phyloP scores from a whole-genome alignment of 352 stramenopile species.

The Phytopythium vexans region DNA sequence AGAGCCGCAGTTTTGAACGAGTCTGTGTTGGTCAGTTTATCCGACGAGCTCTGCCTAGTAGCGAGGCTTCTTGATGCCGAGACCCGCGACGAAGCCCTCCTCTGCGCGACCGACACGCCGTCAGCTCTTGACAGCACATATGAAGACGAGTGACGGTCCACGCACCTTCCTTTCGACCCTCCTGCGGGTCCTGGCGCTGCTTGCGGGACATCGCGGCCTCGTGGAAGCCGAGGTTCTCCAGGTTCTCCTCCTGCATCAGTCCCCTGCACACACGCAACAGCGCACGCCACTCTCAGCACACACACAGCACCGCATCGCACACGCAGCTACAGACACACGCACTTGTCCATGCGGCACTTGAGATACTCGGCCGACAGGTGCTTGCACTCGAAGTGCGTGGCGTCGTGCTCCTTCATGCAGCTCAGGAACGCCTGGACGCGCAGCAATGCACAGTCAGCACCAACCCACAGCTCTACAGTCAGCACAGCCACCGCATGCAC shows the following conservation, averaged over 20 bases:
- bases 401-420: conserved; percentile 79
- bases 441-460: not conserved
- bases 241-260: conserved; percentile 82
- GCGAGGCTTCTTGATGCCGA: conserved; percentile 67
- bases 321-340: conserved; percentile 12
- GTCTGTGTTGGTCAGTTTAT: too few relatives aligned
- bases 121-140: not conserved
- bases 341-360: conserved; percentile 90
- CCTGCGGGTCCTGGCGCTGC: conserved; percentile 39
- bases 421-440: conserved; percentile 59
- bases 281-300: conserved; percentile 1
- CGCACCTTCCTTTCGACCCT: conserved; percentile 73
- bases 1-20: too few relatives aligned
- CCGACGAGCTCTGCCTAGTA: conserved; percentile 29
- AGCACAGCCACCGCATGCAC: conserved; percentile 4
- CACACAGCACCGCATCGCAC: not conserved
- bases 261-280: conserved; percentile 30
- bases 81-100: conserved; percentile 80
- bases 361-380: conserved; percentile 84
- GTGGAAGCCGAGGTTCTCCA: conserved; percentile 82
- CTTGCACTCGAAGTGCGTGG: conserved; percentile 90
- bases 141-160: not conserved
- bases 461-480: not conserved
- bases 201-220: conserved; percentile 76
- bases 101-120: conserved; percentile 14